A percentile compares a stretch with the other conserved stretches of the same genome.
phyloP scores from a whole-genome alignment of 768 basidiomycete species.

The Pleurotus tuber-regium region DNA sequence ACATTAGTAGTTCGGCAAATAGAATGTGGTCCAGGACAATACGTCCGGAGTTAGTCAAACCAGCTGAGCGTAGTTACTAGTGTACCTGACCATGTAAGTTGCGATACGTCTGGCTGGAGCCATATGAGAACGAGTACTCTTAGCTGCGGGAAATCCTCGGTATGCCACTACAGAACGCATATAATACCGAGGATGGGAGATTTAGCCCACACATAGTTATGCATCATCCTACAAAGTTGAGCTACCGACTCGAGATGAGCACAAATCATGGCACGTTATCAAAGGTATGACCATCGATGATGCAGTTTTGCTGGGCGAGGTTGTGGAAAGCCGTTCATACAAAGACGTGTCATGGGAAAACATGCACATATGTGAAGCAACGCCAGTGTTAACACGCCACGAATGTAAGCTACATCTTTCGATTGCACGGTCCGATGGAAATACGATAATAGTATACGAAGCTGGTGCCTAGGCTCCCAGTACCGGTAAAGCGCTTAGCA shows the following conservation, averaged over 20 bases:
- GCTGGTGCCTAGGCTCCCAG: too few relatives aligned
- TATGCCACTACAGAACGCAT: background rate
- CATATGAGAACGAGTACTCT: background rate
- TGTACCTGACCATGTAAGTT: background rate
- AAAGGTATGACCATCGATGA: background rate
- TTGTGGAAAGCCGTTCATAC: background rate
- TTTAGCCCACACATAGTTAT: background rate
- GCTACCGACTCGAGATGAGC: too few relatives aligned
- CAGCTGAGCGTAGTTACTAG: background rate
- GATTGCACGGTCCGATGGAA: background rate
- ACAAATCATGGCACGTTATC: background rate
- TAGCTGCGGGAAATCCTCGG: conserved; percentile 3
- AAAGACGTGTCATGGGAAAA: conserved; percentile 5
- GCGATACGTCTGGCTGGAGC: background rate
- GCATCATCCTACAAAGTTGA: too few relatives aligned
- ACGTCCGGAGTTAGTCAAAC: background rate
- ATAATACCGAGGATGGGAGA: background rate
- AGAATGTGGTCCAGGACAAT: background rate
- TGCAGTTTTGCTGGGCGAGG: background rate
- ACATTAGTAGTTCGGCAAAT: conserved; percentile 1
- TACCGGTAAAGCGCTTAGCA: too few relatives aligned
- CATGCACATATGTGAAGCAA: background rate
- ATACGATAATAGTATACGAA: too few relatives aligned
- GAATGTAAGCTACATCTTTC: background rate
- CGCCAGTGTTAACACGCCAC: background rate